These are phyloP conservation scores for Podaxis sp. DNA, from an alignment of 768 basidiomycete genomes.

Conservation along the genomic window DNA sequence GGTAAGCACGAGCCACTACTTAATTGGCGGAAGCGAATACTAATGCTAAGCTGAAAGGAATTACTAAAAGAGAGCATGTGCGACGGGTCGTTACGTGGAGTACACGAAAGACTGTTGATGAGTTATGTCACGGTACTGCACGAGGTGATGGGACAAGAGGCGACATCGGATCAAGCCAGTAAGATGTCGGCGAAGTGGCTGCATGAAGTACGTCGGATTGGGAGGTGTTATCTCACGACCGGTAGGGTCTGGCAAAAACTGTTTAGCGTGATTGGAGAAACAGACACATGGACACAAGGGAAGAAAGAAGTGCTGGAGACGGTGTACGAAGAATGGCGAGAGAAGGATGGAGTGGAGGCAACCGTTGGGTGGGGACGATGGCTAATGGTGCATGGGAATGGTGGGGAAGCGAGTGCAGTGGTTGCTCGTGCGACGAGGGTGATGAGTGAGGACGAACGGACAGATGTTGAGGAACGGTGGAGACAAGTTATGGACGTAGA, in stretches of 20 bases:
- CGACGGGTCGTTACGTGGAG: slow-evolving; percentile 30
- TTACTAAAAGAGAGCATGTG: slow-evolving; percentile 48
- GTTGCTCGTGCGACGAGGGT: slow-evolving; percentile 31
- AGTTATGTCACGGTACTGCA: slow-evolving; percentile 38
- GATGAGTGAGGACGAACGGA: slow-evolving; percentile 26
- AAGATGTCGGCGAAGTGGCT: slow-evolving; percentile 21
- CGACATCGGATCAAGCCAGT: slow-evolving; percentile 29
- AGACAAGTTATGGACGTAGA: slow-evolving; percentile 8
- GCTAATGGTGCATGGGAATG: slow-evolving; percentile 39
- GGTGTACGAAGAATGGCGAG: slow-evolving; percentile 45
- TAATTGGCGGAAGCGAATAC: slow-evolving; percentile 6
- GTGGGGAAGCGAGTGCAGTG: slow-evolving; percentile 36
- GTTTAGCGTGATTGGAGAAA: slow-evolving; percentile 33
- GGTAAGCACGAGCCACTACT: slow-evolving; percentile 24
- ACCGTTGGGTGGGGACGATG: slow-evolving; percentile 45
- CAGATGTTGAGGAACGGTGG: slow-evolving; percentile 36
- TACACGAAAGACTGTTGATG: slow-evolving; percentile 49
- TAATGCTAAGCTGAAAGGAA: slow-evolving; percentile 27
- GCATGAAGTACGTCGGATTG: slow-evolving; percentile 38
- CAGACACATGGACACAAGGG: slow-evolving; percentile 22
- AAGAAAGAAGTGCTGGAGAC: slow-evolving; percentile 24
- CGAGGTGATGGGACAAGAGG: slow-evolving; percentile 17
- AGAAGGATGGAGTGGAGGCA: slow-evolving; percentile 34
- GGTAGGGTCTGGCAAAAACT: slow-evolving; percentile 41
- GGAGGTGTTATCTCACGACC: slow-evolving; percentile 38